Evolutionary conservation across 179 eudicot species (phyloP), one percentile per base, ranked within the genome.

Genomic region (Patellifolia procumbens): DNA sequence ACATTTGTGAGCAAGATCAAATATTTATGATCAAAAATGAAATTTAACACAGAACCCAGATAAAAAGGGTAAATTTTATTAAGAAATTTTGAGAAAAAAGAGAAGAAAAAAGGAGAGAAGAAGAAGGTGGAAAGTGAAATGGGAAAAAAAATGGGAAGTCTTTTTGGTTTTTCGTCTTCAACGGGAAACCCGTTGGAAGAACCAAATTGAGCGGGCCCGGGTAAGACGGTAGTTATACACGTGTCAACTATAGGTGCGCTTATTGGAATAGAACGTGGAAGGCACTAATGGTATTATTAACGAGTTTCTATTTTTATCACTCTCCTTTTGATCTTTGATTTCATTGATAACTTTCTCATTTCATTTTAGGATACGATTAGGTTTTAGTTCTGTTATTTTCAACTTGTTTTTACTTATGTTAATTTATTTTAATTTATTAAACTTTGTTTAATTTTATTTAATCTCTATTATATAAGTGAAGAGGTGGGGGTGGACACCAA

Each of bases 171-270:
- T 81, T 82, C 29, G 45, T 24, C 46, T 79, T 81, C 78, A 81
- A 84, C 83, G 84, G 80, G 76, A 79, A 75, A 46, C 45, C 61
- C 86, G 81, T 76, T 72, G 76, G 79, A 48, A n/a, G n/a, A 58
- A 77, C 78, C 83, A 78, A 79, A 76, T 19, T 81, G 69, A 81
- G 81, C 76, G 83, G 83, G 85, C 68, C 80, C 84, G 82, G 72
- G 77, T 70, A 43, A 74, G 48, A 42, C 82, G 79, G 80, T 59
- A 46, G 80, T 68, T 72, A 53, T 42, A 79, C 87, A 81, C 87
- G 85, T 84, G 87, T 65, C 79, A 73, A 0, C 0, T 74, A 56
- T 35, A 51, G 56, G 72, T 53, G 85, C 32, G 43, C 10, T 22
- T 62, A 32, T 11, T 29, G 31, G 13, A 45, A 64, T 67, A 55